Evolutionary conservation across 164 flowering plant genomes (phyloP), one percentile per base, ranked within the genome.

Genomic region (Vitis cinerea): DNA sequence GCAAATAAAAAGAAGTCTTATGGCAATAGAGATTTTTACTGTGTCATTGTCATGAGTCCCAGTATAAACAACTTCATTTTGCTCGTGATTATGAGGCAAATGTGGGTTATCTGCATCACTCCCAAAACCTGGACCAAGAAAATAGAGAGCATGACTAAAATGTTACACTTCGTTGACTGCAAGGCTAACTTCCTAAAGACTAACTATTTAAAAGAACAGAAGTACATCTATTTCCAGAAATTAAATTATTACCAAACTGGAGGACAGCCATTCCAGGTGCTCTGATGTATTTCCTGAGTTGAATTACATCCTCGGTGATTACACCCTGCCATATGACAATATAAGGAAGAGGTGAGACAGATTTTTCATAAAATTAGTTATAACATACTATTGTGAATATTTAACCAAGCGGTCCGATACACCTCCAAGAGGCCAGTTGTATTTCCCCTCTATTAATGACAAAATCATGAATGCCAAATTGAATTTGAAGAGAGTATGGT

Each of bases 201-300:
- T 19, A 29, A 53, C 44, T 23, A 53, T 66, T 59, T 13, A 23
- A 48, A 29, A 50, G 58, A 16, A 1, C 51, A 9, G 48, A 30
- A 59, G 15, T 23, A 51, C 9, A 55, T 64, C 30, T 65, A 68
- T 17, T 8, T 53, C 54, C 15, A 60, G 49, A 30, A 19, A 17
- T 5, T 23, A 23, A 71, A 9, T 50, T 29, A 49, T 68, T 90
- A 95, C 99, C 99, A 85, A 95, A 95, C 74, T 95, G 99, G 71
- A 95, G 96, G 65, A 95, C 97, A 64, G 95, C 93, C 99, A 95
- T 95, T 76, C 99, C 99, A 78, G 99, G 99, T 77, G 99, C 99
- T 14, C 86, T 92, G 59, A 95, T 90, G 37, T 87, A 89, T 79
- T 84, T 88, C 78, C 99, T 82, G 29, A 95, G 90, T 53, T 87